Evolutionary conservation across 805 yeast species (phyloP), one percentile per base, ranked within the genome.

Genomic region (Saturnispora hagleri): DNA sequence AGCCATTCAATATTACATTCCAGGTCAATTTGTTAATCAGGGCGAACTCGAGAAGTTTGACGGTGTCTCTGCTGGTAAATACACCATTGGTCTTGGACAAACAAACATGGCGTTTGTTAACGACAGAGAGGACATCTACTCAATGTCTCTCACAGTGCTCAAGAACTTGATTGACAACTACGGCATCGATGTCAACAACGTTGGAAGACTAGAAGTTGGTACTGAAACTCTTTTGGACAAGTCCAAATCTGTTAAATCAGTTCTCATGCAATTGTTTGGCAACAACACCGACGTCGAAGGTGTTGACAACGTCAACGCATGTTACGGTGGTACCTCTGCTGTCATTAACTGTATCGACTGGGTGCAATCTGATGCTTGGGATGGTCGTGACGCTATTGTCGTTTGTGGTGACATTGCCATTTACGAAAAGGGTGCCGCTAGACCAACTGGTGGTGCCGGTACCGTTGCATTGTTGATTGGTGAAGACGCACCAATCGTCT

Each of bases 401-500:
- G 96, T 91, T 22, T 83, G 93, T 67, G 98, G 97, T 71, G 99
- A 93, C 72, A 93, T 93, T 69, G 99, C 99, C 65, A 84, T 93
- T 60, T 93, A 93, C 72, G 89, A 90, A 63, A 81, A 90, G 73
- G 99, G 99, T 68, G 85, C 95, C 38, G 99, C 99, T 52, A 85
- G 99, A 78, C 99, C 99, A 66, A 93, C 99, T 50, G 99, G 99
- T 70, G 99, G 99, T 75, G 97, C 95, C 51, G 99, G 99, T 68
- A 78, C 95, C 46, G 95, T 91, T 55, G 99, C 99, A 43, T 63
- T 93, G 66, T 81, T 86, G 68, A 87, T 93, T 63, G 99, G 99
- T 48, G 96, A 98, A 50, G 96, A 93, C 67, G 97, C 99, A 41
- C 99, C 99, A 59, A 78, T 93, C 60, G 97, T 88, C 41, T 83